Percentiles rank a stretch among this genome's conserved stretches.
Conservation (phyloP, 2,329 filamentous ascomycete genomes). For the Ustilaginoidea virens region DNA sequence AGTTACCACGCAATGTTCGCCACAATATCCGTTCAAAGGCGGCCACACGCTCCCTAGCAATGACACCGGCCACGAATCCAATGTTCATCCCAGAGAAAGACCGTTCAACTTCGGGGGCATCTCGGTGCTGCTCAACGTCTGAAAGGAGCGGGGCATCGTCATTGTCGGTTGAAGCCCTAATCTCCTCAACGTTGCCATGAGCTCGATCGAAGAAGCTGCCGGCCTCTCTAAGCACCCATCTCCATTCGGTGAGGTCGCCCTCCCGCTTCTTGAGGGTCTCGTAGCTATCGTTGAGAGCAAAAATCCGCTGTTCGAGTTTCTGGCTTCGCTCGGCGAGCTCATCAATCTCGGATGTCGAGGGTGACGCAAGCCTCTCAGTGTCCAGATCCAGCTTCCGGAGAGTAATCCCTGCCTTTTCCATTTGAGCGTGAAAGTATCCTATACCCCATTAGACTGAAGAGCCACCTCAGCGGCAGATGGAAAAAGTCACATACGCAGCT, state of each 20-base stretch:
- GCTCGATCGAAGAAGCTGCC: conserved; percentile 95
- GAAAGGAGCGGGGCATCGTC: conserved; percentile 88
- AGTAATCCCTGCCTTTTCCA: conserved; percentile 79
- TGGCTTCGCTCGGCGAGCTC: conserved; percentile 87
- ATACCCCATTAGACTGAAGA: conserved; percentile 14
- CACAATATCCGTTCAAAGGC: conserved; percentile 96
- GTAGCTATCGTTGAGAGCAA: conserved; percentile 91
- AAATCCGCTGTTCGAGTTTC: conserved; percentile 79
- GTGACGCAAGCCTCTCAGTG: conserved; percentile 68
- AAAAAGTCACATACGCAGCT: conserved; percentile 57
- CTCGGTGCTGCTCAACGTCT: conserved; percentile 73
- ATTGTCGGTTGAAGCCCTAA: conserved; percentile 75
- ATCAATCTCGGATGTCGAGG: conserved; percentile 89
- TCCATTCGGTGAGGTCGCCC: conserved; percentile 94
- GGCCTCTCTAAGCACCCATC: conserved; percentile 91
- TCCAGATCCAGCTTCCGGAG: conserved; percentile 89
- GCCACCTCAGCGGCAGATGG: conserved; percentile 2
- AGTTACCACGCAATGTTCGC: conserved; percentile 89
- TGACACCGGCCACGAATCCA: conserved; percentile 93
- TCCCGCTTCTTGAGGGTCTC: conserved; percentile 96
- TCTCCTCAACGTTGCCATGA: conserved; percentile 92
- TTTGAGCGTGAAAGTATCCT: conserved; percentile 92
- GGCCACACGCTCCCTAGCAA: conserved; percentile 79
- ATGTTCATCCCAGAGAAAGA: conserved; percentile 98
- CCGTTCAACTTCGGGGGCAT: conserved; percentile 54